Percentiles rank a stretch among this genome's conserved stretches.
These are phyloP conservation scores for Neotropicomus parvogracilis DNA, from an alignment of 1,284 basidiomycete genomes.

Conservation along the genomic window DNA sequence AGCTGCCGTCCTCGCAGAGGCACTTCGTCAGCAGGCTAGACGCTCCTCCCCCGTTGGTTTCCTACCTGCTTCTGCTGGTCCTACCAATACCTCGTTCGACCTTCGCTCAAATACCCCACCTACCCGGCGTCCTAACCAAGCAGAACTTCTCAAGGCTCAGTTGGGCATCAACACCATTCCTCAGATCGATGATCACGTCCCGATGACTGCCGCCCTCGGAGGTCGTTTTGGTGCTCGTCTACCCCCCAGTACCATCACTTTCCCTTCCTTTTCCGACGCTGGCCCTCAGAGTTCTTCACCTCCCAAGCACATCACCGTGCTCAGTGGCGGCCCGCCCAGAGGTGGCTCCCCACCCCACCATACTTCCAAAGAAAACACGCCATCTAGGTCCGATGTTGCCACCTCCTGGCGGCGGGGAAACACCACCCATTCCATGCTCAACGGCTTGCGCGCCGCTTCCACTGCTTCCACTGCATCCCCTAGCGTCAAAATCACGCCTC, in stretches of 20 bases:
- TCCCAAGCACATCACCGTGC: conserved; percentile 62
- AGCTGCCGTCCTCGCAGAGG: conserved; percentile 51
- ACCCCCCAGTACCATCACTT: conserved; percentile 41
- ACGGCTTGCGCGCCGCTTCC: conserved; percentile 57
- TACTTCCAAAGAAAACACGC: conserved; percentile 31
- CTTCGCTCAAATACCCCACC: conserved; percentile 51
- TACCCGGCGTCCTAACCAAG: conserved; percentile 61
- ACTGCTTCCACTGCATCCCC: conserved; percentile 47
- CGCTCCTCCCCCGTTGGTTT: conserved; percentile 47
- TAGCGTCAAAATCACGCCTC: conserved; percentile 65
- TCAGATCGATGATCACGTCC: conserved; percentile 51
- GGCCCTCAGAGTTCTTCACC: conserved; percentile 42
- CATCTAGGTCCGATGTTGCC: conserved; percentile 73
- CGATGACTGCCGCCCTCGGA: conserved; percentile 75
- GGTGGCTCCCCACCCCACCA: conserved; percentile 48
- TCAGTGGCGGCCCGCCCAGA: conserved; percentile 67
- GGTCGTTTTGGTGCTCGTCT: conserved; percentile 69
- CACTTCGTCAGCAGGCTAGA: conserved; percentile 60
- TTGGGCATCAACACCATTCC: conserved; percentile 39
- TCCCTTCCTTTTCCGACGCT: conserved; percentile 38
- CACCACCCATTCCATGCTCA: conserved; percentile 65
- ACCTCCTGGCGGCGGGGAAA: conserved; percentile 73
- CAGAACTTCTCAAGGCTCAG: conserved; percentile 59
- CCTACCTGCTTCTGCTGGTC: conserved; percentile 66
- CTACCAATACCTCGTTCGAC: conserved; percentile 61